Evolutionary conservation across 257 asterid species (phyloP), one percentile per base, ranked within the genome.

Genomic region (Fraxinus excelsior): DNA sequence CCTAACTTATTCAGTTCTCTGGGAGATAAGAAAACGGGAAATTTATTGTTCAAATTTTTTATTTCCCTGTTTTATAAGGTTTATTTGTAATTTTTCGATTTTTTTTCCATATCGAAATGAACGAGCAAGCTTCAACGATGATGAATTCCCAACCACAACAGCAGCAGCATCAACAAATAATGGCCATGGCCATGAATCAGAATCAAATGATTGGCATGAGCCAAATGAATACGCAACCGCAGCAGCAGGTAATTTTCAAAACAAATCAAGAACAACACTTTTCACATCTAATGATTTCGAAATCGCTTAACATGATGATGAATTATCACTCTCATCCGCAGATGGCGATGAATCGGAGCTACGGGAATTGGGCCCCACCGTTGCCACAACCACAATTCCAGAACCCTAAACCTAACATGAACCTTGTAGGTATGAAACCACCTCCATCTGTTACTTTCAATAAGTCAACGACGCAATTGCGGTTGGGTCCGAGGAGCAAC

Each of bases 301-400:
- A 51, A 16, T 80, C 40, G 10, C 31, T 11, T 73, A 12, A 81
- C 70, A 40, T 25, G 67, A 25, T 74, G 51, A 16, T 62, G 51
- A 14, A 65, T 21, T 53, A 0, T 65, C 53, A 26, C 65, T 58
- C 77, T 79, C 21, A 37, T 79, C 35, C 73, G n/a, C 94, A 87
- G 91, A 88, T 85, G 90, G 25, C 76, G 86, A 85, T 87, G 89
- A 90, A 83, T 77, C 89, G 92, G 72, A 82, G 82, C 79, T 89
- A 90, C 67, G 89, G 91, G 23, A 82, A 85, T 84, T 90, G 97
- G 97, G 74, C 72, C 5, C 95, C 86, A 28, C 91, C 84, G 75
- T 79, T 76, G 13, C 56, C 70, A 6, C 78, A 26, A 28, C 90
- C 75, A 60, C 91, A 82, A 79, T 91, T 83, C 75, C 90, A 77